Percentiles rank a stretch among this genome's conserved stretches.
Evolutionary conservation across 768 basidiomycete species (phyloP).

Genomic region (Fomitopsis pulvina): DNA sequence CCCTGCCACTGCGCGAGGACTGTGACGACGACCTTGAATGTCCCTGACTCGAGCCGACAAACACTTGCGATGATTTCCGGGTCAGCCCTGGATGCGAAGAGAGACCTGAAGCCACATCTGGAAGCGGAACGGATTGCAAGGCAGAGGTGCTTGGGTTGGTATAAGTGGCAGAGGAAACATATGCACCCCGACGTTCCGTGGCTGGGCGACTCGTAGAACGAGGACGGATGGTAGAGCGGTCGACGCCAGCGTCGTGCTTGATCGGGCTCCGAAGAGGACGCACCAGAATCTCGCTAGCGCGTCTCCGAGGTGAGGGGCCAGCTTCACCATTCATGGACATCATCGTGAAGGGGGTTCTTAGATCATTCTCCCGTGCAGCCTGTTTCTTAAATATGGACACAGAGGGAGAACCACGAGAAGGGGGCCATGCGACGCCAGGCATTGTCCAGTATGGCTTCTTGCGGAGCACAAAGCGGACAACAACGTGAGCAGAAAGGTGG

Average conservation of each 20-base stretch:
- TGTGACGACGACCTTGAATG: background rate
- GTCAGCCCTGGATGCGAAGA: background rate
- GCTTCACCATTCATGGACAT: background rate
- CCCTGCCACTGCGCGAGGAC: background rate
- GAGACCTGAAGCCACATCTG: background rate
- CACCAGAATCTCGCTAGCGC: background rate
- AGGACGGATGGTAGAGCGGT: constrained; percentile 1
- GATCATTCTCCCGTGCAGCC: background rate
- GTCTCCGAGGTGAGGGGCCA: background rate
- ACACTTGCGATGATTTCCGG: background rate
- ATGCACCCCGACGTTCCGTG: background rate
- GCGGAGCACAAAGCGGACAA: background rate
- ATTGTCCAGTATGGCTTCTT: background rate
- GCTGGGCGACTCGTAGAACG: background rate
- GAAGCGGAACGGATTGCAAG: background rate
- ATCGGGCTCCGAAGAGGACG: background rate
- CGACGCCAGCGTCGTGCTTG: constrained; percentile 1
- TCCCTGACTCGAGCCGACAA: background rate
- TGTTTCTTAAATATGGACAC: background rate
- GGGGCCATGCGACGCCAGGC: background rate
- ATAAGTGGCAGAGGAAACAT: background rate
- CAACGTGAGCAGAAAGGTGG: background rate
- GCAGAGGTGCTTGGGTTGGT: background rate
- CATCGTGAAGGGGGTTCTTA: background rate
- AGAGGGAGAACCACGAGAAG: background rate